Base-by-base conservation (phyloP, 192 early-diverging fungal species). In the Radiomyces spectabilis region DNA sequence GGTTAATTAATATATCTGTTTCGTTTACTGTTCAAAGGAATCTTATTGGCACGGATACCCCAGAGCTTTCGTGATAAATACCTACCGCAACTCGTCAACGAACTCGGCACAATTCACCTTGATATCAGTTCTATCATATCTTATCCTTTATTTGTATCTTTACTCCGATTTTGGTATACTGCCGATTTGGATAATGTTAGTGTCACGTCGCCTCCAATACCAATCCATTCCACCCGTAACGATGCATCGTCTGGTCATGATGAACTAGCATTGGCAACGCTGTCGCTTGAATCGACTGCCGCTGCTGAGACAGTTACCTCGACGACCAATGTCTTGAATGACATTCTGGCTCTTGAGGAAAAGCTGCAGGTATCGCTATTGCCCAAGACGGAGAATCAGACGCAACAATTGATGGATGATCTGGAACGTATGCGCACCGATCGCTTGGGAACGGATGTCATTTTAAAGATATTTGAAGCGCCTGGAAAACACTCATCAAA, bases 91-190 rank as follows among this genome's bases (percentile, higher is more conserved):
- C n/a, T 16, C 41, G 19, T 19, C 10, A 42, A 46, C 15, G 18
- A 35, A 22, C 41, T 3, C 10, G 24, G 4, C 15, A 42, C 26
- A 5, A 44, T 41, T 44, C 42, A 22, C 5, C 13, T 22, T 24
- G 5, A 44, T 44, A 44, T 44, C 18, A 44, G 25, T 22, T 1
- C 13, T n/a, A n/a, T 43, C 13, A 12, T 35, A 22, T 12, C 4
- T n/a, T 22, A 44, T 10, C 13, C 21, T 21, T 1, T n/a, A 24
- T 44, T 44, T 44, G 26, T 21, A 12, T 5, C 21, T 24, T 44
- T 44, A 44, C 40, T 59, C 41, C 48, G 49, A 5, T 63, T 57
- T 30, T 63, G 61, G 61, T 63, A 63, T 40, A 63, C 61, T n/a
- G 47, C 54, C 2, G 32, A 19, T 8, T 57, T 56, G 51, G 16